phyloP scores from a whole-genome alignment of 2,329 filamentous ascomycete genomes.

The Fusarium sarcochroum region DNA sequence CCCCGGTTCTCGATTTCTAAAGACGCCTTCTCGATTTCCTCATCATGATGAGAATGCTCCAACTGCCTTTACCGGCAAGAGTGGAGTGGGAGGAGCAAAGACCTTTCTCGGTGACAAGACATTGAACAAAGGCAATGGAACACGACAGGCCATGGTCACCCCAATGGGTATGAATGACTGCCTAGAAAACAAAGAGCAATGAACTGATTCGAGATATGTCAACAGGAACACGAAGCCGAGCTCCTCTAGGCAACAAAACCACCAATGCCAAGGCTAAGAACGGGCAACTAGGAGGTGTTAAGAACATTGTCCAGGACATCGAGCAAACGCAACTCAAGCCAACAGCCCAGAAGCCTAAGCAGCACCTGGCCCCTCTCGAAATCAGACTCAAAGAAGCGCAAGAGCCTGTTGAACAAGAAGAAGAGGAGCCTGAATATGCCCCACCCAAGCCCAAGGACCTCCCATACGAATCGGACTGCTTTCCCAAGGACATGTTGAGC shows the following conservation, averaged over 20 bases:
- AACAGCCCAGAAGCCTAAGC: conserved; percentile 72
- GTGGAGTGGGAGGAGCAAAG: conserved; percentile 64
- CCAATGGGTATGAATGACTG: conserved; percentile 76
- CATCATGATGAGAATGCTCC: conserved; percentile 87
- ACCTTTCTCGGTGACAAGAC: conserved; percentile 70
- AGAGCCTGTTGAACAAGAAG: conserved; percentile 53
- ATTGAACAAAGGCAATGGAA: conserved; percentile 61
- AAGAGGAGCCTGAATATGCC: conserved; percentile 89
- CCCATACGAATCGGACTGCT: conserved; percentile 78
- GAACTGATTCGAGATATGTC: conserved; percentile 18
- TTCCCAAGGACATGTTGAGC: conserved; percentile 69
- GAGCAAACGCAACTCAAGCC: conserved; percentile 75
- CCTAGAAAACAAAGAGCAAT: background rate
- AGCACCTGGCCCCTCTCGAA: conserved; percentile 69
- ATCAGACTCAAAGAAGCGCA: conserved; percentile 73
- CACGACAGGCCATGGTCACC: conserved; percentile 76
- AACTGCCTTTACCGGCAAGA: conserved; percentile 56
- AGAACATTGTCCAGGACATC: conserved; percentile 69
- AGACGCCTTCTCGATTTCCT: conserved; percentile 84
- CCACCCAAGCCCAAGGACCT: conserved; percentile 79
- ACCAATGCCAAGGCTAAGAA: conserved; percentile 89
- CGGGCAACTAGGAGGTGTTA: conserved; percentile 76
- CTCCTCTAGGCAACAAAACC: conserved; percentile 92
- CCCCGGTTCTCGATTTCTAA: conserved; percentile 80
- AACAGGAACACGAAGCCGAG: conserved; percentile 71